Evolutionary conservation across 2,329 filamentous ascomycete species (phyloP).

Genomic region (Claviceps spartinae): DNA sequence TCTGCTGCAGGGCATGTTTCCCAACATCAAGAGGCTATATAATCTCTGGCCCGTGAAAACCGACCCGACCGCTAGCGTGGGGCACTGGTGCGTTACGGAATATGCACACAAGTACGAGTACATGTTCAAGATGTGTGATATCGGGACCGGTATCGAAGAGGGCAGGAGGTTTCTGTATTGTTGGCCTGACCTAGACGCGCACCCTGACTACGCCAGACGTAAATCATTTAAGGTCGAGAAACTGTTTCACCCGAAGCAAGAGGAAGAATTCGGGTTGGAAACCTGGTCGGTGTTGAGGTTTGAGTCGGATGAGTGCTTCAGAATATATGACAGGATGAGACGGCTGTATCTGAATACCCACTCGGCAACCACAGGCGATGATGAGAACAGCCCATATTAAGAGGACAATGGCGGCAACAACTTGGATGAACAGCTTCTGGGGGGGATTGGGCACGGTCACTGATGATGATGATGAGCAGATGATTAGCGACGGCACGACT

Average conservation of each 20-base stretch:
- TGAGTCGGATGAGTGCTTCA: slow-evolving; percentile 9
- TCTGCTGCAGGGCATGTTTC: slow-evolving; percentile 7
- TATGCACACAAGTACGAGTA: slow-evolving; percentile 13
- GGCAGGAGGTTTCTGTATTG: slow-evolving; percentile 14
- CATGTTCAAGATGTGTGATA: slow-evolving; percentile 14
- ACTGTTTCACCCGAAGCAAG: background rate
- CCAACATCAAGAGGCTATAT: slow-evolving; percentile 16
- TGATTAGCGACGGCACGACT: slow-evolving; percentile 19
- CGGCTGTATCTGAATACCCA: slow-evolving; percentile 5
- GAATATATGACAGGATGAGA: slow-evolving; percentile 9
- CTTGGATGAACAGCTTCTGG: slow-evolving; percentile 11
- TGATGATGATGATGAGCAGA: slow-evolving; percentile 9
- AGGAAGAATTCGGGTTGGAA: slow-evolving; percentile 8
- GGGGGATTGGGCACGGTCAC: slow-evolving; percentile 7
- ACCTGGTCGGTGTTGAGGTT: slow-evolving; percentile 20
- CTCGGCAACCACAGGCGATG: slow-evolving; percentile 8
- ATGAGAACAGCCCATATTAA: slow-evolving; percentile 8
- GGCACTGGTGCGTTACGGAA: slow-evolving; percentile 21
- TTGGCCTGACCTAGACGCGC: slow-evolving; percentile 20
- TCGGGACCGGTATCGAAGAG: slow-evolving; percentile 11
- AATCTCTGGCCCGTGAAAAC: background rate
- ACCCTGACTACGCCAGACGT: slow-evolving; percentile 17
- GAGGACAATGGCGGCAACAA: slow-evolving; percentile 9
- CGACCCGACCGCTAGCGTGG: background rate
- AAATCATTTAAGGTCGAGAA: slow-evolving; percentile 5